Percentiles rank a stretch among this genome's conserved stretches.
These are phyloP conservation scores for Candida sanyaensis DNA, from an alignment of 1,139 yeast genomes.

Conservation along the genomic window DNA sequence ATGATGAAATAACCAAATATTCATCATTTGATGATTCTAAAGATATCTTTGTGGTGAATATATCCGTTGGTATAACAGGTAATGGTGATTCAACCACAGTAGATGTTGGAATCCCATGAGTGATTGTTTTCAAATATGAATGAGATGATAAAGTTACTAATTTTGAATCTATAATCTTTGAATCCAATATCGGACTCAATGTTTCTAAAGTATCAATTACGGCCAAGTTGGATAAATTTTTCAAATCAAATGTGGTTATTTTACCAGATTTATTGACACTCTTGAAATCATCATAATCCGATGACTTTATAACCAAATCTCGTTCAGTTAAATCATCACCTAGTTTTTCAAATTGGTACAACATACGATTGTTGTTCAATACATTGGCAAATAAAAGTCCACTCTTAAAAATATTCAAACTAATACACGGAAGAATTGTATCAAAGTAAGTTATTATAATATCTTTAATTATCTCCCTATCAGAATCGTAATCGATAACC, in stretches of 20 bases:
- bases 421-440: conserved; percentile 60
- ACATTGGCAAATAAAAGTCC: conserved; percentile 77
- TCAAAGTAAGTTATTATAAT: conserved; percentile 61
- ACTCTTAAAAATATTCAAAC: conserved; percentile 63
- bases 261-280: conserved; percentile 1
- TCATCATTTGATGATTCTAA: conserved; percentile 54
- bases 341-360: conserved; percentile 77
- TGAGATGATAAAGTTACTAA: conserved; percentile 31
- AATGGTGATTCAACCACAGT: conserved; percentile 72
- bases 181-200: conserved; percentile 59
- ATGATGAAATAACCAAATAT: conserved; percentile 67
- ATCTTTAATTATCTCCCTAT: conserved; percentile 44
- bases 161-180: conserved; percentile 36
- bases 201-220: conserved; percentile 54
- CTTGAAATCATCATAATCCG: conserved; percentile 12
- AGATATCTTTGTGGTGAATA: conserved; percentile 59
- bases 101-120: conserved; percentile 62
- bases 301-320: conserved; percentile 19
- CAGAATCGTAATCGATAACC: conserved; percentile 41
- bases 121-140: conserved; percentile 51
- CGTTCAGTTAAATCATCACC: conserved; percentile 51
- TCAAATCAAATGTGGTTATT: conserved; percentile 20
- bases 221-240: conserved; percentile 56
- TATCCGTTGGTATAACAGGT: conserved; percentile 59
- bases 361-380: conserved; percentile 59